phyloP scores from a whole-genome alignment of 2,329 filamentous ascomycete species.

The Endocalyx cinctus region DNA sequence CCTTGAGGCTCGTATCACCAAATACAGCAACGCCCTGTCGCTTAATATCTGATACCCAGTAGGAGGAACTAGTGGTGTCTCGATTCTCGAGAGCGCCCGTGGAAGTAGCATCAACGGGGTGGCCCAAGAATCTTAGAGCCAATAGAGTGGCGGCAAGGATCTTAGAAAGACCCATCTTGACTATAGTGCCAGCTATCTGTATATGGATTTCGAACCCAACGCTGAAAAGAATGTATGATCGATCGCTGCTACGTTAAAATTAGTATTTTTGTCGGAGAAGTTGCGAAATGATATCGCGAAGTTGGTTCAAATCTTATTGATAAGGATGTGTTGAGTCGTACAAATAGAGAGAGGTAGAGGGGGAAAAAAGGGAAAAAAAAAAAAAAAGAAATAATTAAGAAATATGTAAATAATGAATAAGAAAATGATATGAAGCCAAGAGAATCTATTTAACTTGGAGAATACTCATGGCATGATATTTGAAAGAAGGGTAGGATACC shows the following conservation, averaged over 20 bases:
- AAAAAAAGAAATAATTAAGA: constrained; percentile 1
- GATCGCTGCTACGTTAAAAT: too few relatives aligned
- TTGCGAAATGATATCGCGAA: constrained; percentile 8
- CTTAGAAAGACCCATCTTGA: constrained; percentile 28
- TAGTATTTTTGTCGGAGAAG: too few relatives aligned
- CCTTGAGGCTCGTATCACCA: constrained; percentile 55
- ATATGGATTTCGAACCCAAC: constrained; percentile 13
- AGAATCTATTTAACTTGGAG: too few relatives aligned
- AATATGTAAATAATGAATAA: constrained; percentile 3
- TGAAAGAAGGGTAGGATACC: too few relatives aligned
- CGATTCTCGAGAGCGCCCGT: constrained; percentile 16
- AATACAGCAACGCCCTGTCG: constrained; percentile 68
- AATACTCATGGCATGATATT: too few relatives aligned
- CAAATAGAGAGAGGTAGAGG: constrained; percentile 1
- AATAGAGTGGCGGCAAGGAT: constrained; percentile 22
- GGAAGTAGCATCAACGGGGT: constrained; percentile 13
- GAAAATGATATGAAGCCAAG: too few relatives aligned
- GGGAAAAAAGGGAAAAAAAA: not conserved
- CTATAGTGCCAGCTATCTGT: constrained; percentile 25
- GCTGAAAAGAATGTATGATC: constrained; percentile 13
- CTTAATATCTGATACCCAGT: constrained; percentile 68
- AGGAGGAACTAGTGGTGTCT: constrained; percentile 40
- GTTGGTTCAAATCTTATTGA: constrained; percentile 1
- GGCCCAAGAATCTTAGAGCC: constrained; percentile 20
- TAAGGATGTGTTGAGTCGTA: too few relatives aligned